Percentiles rank a stretch among this genome's conserved stretches.
These are phyloP conservation scores for Cyclotella sp. DNA, from an alignment of 108 stramenopile species.

Conservation along the genomic window DNA sequence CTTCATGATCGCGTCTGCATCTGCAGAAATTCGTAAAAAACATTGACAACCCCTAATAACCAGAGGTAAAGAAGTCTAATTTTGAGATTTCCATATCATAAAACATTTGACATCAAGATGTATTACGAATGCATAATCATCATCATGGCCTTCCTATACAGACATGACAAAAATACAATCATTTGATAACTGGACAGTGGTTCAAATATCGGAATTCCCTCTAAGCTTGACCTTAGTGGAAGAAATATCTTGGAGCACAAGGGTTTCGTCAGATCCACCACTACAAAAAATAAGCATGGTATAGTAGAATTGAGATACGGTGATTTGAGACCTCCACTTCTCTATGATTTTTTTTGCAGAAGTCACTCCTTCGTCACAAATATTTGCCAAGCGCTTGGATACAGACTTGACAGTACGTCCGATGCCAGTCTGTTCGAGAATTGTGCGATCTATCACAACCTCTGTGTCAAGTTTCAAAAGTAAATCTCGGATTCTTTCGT, in stretches of 20 bases:
- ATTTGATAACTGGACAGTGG: too few relatives aligned
- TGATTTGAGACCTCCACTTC: conserved; percentile 11
- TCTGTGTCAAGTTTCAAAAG: conserved; percentile 1
- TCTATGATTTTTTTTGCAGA: not conserved
- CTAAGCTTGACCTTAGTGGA: not conserved
- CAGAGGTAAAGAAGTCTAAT: too few relatives aligned
- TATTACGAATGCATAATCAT: too few relatives aligned
- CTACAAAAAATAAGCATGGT: not conserved
- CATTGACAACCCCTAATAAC: too few relatives aligned
- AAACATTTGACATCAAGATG: too few relatives aligned
- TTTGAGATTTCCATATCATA: too few relatives aligned
- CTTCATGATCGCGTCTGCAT: too few relatives aligned
- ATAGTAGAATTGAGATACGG: conserved; percentile 9
- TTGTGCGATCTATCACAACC: not conserved
- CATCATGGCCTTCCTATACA: too few relatives aligned
- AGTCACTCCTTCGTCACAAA: not conserved
- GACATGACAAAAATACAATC: too few relatives aligned
- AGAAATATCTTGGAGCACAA: not conserved
- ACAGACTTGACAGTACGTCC: not conserved
- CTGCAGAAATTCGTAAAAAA: too few relatives aligned
- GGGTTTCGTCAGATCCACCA: not conserved
- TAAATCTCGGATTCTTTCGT: not conserved
- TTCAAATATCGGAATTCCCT: too few relatives aligned
- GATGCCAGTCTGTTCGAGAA: conserved; percentile 2
- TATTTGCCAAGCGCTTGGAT: not conserved